These are phyloP conservation scores for Saturnispora kantuleensis DNA, from an alignment of 805 yeast genomes.

Conservation along the genomic window DNA sequence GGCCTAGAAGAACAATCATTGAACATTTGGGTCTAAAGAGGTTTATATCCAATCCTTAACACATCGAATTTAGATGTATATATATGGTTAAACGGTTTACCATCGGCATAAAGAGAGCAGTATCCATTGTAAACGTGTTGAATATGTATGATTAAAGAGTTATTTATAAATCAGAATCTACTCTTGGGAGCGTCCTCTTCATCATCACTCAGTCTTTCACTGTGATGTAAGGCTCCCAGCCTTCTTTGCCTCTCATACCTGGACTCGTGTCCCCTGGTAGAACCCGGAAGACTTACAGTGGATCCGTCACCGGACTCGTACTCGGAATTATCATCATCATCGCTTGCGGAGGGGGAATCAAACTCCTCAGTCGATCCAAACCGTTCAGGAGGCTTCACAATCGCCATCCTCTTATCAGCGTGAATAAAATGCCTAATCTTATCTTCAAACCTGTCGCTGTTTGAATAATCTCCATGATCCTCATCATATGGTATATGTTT, in stretches of 20 bases:
- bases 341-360: slow-evolving; percentile 5
- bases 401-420: slow-evolving; percentile 18
- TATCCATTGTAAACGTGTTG: too few relatives aligned
- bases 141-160: too few relatives aligned
- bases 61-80: too few relatives aligned
- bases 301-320: slow-evolving; percentile 18
- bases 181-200: slow-evolving; percentile 26
- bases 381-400: slow-evolving; percentile 11
- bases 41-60: too few relatives aligned
- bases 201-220: slow-evolving; percentile 27
- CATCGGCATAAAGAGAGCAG: too few relatives aligned
- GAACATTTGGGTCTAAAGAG: too few relatives aligned
- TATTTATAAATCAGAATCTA: background rate
- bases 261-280: slow-evolving; percentile 13
- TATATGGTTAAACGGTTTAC: too few relatives aligned
- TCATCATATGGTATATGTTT: background rate
- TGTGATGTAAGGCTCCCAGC: slow-evolving; percentile 21
- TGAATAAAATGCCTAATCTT: slow-evolving; percentile 19
- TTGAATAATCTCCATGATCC: slow-evolving; percentile 1
- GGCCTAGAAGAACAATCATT: slow-evolving; percentile 32
- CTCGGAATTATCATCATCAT: slow-evolving; percentile 19
- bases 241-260: slow-evolving; percentile 24
- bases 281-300: background rate
- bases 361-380: slow-evolving; percentile 4
- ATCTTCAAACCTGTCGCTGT: slow-evolving; percentile 17